Percentiles rank a stretch among this genome's conserved stretches.
phyloP scores from a whole-genome alignment of 345 rosid species.

The Lepidium didymum region DNA sequence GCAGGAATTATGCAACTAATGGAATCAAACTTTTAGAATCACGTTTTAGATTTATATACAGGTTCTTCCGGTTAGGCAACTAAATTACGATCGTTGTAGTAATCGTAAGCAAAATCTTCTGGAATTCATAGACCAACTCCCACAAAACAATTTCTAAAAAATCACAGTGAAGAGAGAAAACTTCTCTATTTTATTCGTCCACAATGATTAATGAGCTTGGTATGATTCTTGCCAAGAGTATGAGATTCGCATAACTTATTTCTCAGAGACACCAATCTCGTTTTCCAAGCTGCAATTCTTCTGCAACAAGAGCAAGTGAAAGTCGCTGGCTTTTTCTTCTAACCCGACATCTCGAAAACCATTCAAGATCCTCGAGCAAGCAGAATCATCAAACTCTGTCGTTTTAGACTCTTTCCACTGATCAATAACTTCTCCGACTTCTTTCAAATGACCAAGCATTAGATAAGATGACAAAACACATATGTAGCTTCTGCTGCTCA shows the following conservation, averaged over 20 bases:
- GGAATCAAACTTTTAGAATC: too few species aligned
- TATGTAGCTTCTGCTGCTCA: conserved; percentile 74
- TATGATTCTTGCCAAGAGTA: background rate
- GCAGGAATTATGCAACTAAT: too few species aligned
- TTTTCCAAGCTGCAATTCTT: conserved; percentile 30
- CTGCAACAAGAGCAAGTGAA: conserved; percentile 43
- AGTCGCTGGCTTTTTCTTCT: conserved; percentile 39
- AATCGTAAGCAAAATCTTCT: background rate
- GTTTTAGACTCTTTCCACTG: conserved; percentile 72
- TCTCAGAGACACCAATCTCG: background rate
- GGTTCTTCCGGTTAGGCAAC: background rate
- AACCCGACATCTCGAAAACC: conserved; percentile 46
- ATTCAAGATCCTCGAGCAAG: conserved; percentile 50
- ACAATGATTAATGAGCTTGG: background rate
- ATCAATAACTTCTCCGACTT: conserved; percentile 61
- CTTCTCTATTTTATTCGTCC: conserved; percentile 4
- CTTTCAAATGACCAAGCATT: conserved; percentile 65
- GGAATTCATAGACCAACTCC: background rate
- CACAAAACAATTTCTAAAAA: background rate
- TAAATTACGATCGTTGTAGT: background rate
- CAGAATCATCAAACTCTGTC: conserved; percentile 51
- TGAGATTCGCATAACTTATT: background rate
- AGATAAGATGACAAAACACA: conserved; percentile 70
- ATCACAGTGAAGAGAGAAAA: background rate
- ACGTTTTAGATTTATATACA: too few species aligned